A percentile compares a stretch with the other conserved stretches of the same genome.
These are phyloP conservation scores for Pterocarpus macrocarpus DNA, from an alignment of 306 rosid species.

Conservation along the genomic window DNA sequence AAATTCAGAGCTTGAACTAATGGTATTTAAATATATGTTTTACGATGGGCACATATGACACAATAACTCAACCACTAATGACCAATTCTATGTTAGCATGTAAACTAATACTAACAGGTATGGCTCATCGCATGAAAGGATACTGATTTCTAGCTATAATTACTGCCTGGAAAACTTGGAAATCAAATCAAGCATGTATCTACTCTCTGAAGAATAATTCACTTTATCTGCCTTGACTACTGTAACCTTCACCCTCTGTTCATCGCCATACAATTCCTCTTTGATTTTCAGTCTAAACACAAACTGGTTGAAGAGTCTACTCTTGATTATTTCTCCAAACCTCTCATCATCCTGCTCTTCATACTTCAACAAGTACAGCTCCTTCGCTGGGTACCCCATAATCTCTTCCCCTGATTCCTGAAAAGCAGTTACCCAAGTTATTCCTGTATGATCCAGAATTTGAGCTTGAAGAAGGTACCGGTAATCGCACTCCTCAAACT, in stretches of 20 bases:
- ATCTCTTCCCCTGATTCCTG: conserved; percentile 97
- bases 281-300: conserved; percentile 85
- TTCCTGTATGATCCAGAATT: conserved; percentile 84
- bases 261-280: conserved; percentile 88
- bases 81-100: conserved; percentile 34
- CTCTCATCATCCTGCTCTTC: conserved; percentile 73
- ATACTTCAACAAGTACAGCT: conserved; percentile 77
- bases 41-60: conserved; percentile 16
- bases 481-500: conserved; percentile 90
- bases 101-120: conserved; percentile 16
- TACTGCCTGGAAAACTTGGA: conserved; percentile 61
- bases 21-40: conserved; percentile 20
- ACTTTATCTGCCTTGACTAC: conserved; percentile 87
- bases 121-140: conserved; percentile 7
- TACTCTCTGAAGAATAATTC: conserved; percentile 76
- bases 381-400: conserved; percentile 80
- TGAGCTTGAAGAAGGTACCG: conserved; percentile 98
- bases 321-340: conserved; percentile 74
- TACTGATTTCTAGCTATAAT: conserved; percentile 31
- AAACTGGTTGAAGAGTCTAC: conserved; percentile 72
- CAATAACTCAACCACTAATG: conserved; percentile 9
- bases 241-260: conserved; percentile 88
- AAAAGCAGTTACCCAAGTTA: conserved; percentile 97
- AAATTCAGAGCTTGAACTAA: conserved; percentile 14
- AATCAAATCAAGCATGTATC: conserved; percentile 71